Percentiles rank a stretch among this genome's conserved stretches.
Evolutionary conservation across 192 early-diverging fungal species (phyloP).

Genomic region (Coemansia sp.): DNA sequence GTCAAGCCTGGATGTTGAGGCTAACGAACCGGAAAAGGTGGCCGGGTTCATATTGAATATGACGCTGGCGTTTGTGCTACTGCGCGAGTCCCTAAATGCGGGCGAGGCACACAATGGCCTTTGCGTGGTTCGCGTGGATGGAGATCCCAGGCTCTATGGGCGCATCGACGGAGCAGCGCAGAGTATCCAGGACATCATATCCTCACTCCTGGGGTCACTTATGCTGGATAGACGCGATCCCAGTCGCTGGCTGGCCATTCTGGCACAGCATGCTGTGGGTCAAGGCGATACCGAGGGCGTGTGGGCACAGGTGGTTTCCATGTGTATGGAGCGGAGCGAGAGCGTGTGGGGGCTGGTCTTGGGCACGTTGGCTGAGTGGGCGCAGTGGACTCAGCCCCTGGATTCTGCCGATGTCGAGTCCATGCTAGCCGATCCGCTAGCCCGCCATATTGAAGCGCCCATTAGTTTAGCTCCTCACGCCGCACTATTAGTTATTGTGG

Average conservation of each 20-base stretch:
- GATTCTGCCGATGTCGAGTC: slow-evolving; percentile 21
- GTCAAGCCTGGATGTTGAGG: background rate
- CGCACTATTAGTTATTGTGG: background rate
- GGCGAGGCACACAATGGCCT: background rate
- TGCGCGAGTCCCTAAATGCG: slow-evolving; percentile 26
- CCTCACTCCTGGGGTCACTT: slow-evolving; percentile 14
- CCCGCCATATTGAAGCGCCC: slow-evolving; percentile 1
- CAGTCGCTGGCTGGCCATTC: slow-evolving; percentile 22
- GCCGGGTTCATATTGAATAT: slow-evolving; percentile 17
- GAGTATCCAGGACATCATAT: slow-evolving; percentile 24
- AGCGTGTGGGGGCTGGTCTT: slow-evolving; percentile 31
- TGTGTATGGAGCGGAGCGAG: background rate
- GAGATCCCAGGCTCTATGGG: slow-evolving; percentile 5
- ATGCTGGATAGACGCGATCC: slow-evolving; percentile 11
- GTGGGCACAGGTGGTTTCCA: slow-evolving; percentile 14
- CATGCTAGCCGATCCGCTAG: slow-evolving; percentile 16
- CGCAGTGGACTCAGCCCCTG: slow-evolving; percentile 28
- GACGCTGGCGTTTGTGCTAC: slow-evolving; percentile 38
- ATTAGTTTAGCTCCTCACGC: background rate
- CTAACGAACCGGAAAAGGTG: background rate
- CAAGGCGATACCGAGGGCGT: background rate
- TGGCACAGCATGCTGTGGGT: background rate
- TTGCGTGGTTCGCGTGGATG: slow-evolving; percentile 12
- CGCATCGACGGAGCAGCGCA: slow-evolving; percentile 13
- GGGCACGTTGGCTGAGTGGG: slow-evolving; percentile 30